A percentile compares a stretch with the other conserved stretches of the same genome.
Conservation (phyloP, 768 basidiomycete species). For the Kwoniella shandongensis region DNA sequence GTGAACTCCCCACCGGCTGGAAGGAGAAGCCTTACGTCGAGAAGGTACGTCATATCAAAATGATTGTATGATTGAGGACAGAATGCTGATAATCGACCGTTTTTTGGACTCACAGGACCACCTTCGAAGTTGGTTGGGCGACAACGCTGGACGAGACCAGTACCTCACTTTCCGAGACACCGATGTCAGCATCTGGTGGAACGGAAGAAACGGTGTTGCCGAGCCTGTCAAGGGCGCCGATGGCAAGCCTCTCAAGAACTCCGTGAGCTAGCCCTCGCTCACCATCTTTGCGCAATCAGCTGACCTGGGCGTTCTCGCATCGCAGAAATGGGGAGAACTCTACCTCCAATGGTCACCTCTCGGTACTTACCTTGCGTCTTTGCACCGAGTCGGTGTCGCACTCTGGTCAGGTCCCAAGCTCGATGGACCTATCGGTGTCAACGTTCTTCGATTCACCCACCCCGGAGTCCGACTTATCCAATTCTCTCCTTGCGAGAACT, state of each 20-base stretch:
- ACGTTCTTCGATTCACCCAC: constrained; percentile 86
- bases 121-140: constrained; percentile 89
- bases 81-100: background rate
- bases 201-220: constrained; percentile 68
- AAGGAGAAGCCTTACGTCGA: constrained; percentile 48
- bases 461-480: constrained; percentile 92
- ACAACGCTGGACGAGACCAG: constrained; percentile 89
- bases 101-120: constrained; percentile 78
- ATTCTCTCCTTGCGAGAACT: constrained; percentile 95
- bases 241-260: constrained; percentile 60
- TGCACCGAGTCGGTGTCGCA: constrained; percentile 92
- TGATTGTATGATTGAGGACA: background rate
- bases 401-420: constrained; percentile 76
- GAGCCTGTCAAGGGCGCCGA: constrained; percentile 48
- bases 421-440: constrained; percentile 50
- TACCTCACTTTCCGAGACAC: constrained; percentile 91
- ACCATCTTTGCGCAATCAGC: background rate
- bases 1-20: constrained; percentile 48
- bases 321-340: constrained; percentile 90
- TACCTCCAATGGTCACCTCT: constrained; percentile 96
- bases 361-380: constrained; percentile 89
- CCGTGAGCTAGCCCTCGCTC: constrained; percentile 60
- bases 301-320: constrained; percentile 2
- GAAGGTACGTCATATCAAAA: constrained; percentile 23
- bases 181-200: constrained; percentile 87